Percentiles rank a stretch among this genome's conserved stretches.
Conservation (phyloP, 331 rosid species). For the Telfairia occidentalis region DNA sequence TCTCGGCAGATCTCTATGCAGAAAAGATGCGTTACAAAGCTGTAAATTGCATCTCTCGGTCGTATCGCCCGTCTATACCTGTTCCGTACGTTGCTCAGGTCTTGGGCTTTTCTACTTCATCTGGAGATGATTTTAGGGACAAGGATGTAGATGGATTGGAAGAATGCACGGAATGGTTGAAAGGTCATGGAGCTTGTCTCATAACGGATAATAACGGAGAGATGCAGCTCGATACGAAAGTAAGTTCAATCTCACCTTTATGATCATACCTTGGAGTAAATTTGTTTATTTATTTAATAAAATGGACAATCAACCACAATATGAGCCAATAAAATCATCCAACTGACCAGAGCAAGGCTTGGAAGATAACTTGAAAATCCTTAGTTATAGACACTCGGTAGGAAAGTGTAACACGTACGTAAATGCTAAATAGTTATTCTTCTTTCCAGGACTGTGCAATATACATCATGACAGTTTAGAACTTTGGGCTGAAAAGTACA, state of each 20-base stretch:
- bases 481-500: not conserved
- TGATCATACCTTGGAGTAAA: not conserved
- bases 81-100: conserved; percentile 71
- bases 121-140: conserved; percentile 30
- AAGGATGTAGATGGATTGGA: conserved; percentile 54
- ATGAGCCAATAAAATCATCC: too few relatives aligned
- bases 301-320: too few relatives aligned
- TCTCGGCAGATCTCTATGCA: conserved; percentile 62
- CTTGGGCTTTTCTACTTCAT: conserved; percentile 49
- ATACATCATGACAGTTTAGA: not conserved
- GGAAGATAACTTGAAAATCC: too few relatives aligned
- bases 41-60: conserved; percentile 81
- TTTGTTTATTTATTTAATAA: not conserved
- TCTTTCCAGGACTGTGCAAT: not conserved
- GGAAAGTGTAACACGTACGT: not conserved
- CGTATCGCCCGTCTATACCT: conserved; percentile 82
- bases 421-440: not conserved
- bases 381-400: too few relatives aligned
- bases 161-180: conserved; percentile 91
- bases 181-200: conserved; percentile 72
- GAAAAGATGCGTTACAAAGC: conserved; percentile 97
- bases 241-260: conserved; percentile 24
- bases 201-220: conserved; percentile 54
- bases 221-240: conserved; percentile 66
- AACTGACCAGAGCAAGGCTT: too few relatives aligned